Percentiles rank a stretch among this genome's conserved stretches.
phyloP scores from a whole-genome alignment of 2,329 filamentous ascomycete species.

The Colletotrichum navitas region DNA sequence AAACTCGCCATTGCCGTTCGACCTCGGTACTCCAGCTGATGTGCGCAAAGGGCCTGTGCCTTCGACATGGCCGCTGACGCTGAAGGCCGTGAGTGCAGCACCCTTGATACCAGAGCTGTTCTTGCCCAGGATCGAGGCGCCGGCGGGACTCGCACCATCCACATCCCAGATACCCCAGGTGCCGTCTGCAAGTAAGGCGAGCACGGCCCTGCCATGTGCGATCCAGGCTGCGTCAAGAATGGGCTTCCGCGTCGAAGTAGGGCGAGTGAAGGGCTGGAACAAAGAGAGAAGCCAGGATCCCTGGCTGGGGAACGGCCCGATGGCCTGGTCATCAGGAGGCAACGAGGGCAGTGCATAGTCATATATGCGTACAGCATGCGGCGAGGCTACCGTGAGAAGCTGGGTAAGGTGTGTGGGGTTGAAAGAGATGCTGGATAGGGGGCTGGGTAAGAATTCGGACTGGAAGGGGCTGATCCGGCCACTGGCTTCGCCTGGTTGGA shows the following conservation, averaged over 20 bases:
- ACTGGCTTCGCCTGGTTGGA: constrained; percentile 49
- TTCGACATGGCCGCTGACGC: constrained; percentile 70
- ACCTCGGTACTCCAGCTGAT: constrained; percentile 26
- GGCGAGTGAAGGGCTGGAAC: constrained; percentile 67
- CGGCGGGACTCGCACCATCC: constrained; percentile 66
- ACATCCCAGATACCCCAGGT: constrained; percentile 79
- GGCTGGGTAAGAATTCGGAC: constrained; percentile 68
- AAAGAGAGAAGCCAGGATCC: constrained; percentile 75
- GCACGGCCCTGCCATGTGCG: constrained; percentile 68
- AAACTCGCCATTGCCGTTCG: constrained; percentile 61
- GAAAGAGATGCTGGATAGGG: constrained; percentile 69
- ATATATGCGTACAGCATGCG: constrained; percentile 71
- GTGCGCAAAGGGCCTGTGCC: constrained; percentile 67
- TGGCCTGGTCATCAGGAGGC: constrained; percentile 63
- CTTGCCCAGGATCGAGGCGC: constrained; percentile 62
- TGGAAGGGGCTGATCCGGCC: constrained; percentile 65
- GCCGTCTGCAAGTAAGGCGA: constrained; percentile 71
- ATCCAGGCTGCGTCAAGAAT: constrained; percentile 75
- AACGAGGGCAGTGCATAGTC: constrained; percentile 69
- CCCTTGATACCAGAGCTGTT: constrained; percentile 66
- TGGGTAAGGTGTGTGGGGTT: constrained; percentile 71
- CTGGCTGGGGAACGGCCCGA: constrained; percentile 66
- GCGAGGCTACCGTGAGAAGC: constrained; percentile 67
- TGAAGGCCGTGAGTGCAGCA: constrained; percentile 70
- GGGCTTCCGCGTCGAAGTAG: constrained; percentile 65